Base-by-base conservation (phyloP, 2,329 filamentous ascomycete species). In the Aspergillus ochraceus region DNA sequence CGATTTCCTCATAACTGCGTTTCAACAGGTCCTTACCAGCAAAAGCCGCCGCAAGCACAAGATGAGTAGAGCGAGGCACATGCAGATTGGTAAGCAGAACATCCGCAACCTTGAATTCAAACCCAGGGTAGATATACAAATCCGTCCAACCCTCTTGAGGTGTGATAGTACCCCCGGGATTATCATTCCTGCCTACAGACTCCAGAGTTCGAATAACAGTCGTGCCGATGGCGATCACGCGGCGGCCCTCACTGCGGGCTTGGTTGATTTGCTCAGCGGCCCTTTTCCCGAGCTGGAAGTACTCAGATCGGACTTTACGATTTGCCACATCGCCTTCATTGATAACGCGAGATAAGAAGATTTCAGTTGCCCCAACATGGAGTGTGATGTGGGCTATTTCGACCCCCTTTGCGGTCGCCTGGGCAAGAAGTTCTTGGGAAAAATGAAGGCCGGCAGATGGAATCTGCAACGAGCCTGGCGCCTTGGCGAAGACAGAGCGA, bases 381-480 rank as follows among this genome's bases (percentile, higher is more conserved):
- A 52, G 26, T 19, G 50, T 52, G 17, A 52, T 36, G 29, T 36
- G 32, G 8, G 50, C 50, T 6, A 36, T 52, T 14, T 52, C 50
- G 12, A 52, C 50, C n/a, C 50, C 50, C 29, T 52, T 52, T 24
- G 50, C 30, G 11, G 29, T 11, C 17, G 30, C n/a, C 24, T 36
- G 50, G 20, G 50, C 50, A 6, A 52, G 29, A 6, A 52, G 50
- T 19, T 52, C 50, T 3, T 9, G 10, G 17, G 50, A 52, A 14
- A 52, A 52, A n/a, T 52, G 50, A 32, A 52, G 50, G 12, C 50
- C 50, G 11, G 50, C 50, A 11, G 50, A 52, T 14, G 50, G 50
- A 52, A 52, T 52, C 26, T 52, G 24, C 11, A 52, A 22, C 14
- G 50, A 52, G 10, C 50, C 50, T 20, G 50, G 50, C 29, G n/a